phyloP scores from a whole-genome alignment of 805 yeast species.

The Wickerhamiella australiensis region DNA sequence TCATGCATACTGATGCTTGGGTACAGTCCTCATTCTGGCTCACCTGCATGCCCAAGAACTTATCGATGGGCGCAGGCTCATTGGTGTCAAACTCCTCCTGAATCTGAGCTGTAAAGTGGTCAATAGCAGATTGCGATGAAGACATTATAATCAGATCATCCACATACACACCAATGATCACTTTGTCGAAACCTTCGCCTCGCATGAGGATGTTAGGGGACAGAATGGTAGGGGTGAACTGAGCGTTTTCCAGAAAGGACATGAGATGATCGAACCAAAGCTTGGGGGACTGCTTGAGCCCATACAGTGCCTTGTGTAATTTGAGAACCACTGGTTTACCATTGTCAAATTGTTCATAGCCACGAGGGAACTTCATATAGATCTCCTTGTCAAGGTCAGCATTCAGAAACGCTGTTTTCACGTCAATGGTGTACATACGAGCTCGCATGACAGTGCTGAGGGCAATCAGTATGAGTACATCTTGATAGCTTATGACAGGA shows the following conservation, averaged over 20 bases:
- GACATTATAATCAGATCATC: not conserved
- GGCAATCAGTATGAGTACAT: not conserved
- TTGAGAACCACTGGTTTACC: too few species aligned
- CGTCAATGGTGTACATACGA: not conserved
- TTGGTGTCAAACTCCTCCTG: not conserved
- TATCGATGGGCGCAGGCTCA: not conserved
- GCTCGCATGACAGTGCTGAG: not conserved
- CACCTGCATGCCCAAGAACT: not conserved
- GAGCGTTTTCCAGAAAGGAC: not conserved
- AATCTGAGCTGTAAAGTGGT: not conserved
- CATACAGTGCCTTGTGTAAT: not conserved
- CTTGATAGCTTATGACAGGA: not conserved
- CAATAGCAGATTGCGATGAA: not conserved
- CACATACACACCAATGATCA: not conserved
- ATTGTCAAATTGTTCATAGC: too few species aligned
- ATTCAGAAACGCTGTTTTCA: not conserved
- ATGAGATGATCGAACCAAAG: not conserved
- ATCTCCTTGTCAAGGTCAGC: not conserved
- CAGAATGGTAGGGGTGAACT: not conserved
- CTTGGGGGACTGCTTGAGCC: not conserved
- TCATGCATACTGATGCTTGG: not conserved
- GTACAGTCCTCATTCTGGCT: not conserved
- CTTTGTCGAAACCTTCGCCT: not conserved
- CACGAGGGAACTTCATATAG: not conserved
- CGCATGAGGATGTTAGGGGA: not conserved